Percentiles rank a stretch among this genome's conserved stretches.
Conservation (phyloP, 1,139 yeast genomes). For the Kodamaea anthophila region DNA sequence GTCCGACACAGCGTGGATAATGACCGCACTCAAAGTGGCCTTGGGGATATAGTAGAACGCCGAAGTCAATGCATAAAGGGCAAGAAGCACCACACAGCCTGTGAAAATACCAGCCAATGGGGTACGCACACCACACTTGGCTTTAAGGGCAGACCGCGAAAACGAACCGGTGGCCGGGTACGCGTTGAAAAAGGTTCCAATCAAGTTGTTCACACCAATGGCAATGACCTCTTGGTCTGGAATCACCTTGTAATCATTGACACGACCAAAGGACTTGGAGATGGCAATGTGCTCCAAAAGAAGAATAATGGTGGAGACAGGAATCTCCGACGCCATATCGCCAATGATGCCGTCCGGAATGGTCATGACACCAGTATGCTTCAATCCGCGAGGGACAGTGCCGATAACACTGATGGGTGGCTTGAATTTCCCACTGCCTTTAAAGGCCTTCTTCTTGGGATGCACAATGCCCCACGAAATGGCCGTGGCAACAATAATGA, state of each 20-base stretch:
- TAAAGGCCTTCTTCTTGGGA: slow-evolving; percentile 31
- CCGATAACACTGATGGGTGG: slow-evolving; percentile 64
- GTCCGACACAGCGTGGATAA: slow-evolving; percentile 93
- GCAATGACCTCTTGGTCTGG: slow-evolving; percentile 95
- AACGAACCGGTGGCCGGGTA: slow-evolving; percentile 97
- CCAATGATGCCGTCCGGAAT: slow-evolving; percentile 57
- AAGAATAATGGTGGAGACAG: slow-evolving; percentile 77
- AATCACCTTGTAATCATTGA: slow-evolving; percentile 82
- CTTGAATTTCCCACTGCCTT: slow-evolving; percentile 24
- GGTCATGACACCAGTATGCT: slow-evolving; percentile 66
- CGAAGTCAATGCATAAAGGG: slow-evolving; percentile 74
- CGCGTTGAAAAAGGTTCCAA: slow-evolving; percentile 89
- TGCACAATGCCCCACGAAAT: slow-evolving; percentile 57
- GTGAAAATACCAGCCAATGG: slow-evolving; percentile 91
- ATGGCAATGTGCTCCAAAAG: slow-evolving; percentile 91
- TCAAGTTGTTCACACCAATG: slow-evolving; percentile 83
- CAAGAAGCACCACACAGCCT: slow-evolving; percentile 81
- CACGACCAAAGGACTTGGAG: slow-evolving; percentile 86
- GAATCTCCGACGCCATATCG: slow-evolving; percentile 69
- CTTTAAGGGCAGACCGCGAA: slow-evolving; percentile 88
- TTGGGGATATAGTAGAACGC: slow-evolving; percentile 89
- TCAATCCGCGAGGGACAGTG: slow-evolving; percentile 74
- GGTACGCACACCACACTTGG: slow-evolving; percentile 93
- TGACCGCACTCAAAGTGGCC: slow-evolving; percentile 79
- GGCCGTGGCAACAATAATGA: slow-evolving; percentile 71